Conservation (phyloP, 1,139 yeast species). For the Hansenula lynferdii region DNA sequence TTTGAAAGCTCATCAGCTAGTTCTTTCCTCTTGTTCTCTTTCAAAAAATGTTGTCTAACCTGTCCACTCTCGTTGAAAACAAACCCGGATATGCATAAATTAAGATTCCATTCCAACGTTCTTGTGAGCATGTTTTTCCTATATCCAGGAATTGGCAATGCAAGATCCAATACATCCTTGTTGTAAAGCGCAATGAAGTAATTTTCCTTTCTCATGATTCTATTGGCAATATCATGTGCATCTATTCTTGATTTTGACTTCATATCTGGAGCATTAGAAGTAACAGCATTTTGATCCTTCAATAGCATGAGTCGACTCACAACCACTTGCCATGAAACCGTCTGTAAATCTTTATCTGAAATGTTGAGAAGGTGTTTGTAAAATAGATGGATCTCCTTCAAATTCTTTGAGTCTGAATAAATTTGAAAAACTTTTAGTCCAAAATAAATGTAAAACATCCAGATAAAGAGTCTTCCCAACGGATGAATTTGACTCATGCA, state of each 20-base stretch:
- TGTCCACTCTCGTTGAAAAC: constrained; percentile 84
- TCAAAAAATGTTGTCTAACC: constrained; percentile 66
- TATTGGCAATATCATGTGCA: constrained; percentile 94
- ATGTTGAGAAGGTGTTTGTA: constrained; percentile 57
- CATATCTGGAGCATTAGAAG: constrained; percentile 48
- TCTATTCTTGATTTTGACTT: constrained; percentile 72
- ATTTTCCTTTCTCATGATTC: constrained; percentile 94
- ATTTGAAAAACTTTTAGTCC: constrained; percentile 56
- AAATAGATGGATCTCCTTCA: constrained; percentile 31
- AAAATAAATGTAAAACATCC: constrained; percentile 59
- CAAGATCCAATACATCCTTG: constrained; percentile 65
- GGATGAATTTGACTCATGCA: constrained; percentile 47
- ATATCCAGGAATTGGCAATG: constrained; percentile 43
- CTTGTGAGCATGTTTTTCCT: constrained; percentile 57
- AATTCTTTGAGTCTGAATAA: constrained; percentile 34
- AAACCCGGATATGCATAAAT: constrained; percentile 81
- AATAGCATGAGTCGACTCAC: constrained; percentile 73
- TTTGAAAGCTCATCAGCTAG: constrained; percentile 68
- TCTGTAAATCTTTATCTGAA: constrained; percentile 78
- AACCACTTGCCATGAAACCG: constrained; percentile 88
- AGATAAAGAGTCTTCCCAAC: constrained; percentile 50
- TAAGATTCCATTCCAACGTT: constrained; percentile 91
- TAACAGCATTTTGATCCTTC: constrained; percentile 70
- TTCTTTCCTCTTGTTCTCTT: constrained; percentile 64
- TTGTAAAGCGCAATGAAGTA: constrained; percentile 87